Percentiles rank a stretch among this genome's conserved stretches.
phyloP scores from a whole-genome alignment of 371 early-diverging fungal genomes.

The Mortierella sp. region DNA sequence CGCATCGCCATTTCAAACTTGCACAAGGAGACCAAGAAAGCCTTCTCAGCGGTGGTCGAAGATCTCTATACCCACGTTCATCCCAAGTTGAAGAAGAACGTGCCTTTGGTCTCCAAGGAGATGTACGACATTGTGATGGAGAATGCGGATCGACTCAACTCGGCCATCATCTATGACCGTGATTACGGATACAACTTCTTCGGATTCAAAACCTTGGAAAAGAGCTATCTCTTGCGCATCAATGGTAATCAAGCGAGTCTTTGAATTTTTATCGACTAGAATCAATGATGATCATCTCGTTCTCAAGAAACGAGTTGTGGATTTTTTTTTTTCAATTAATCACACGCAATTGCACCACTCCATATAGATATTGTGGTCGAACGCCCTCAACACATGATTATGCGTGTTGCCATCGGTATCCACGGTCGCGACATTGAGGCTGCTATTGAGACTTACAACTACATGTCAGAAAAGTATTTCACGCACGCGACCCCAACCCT shows the following conservation, averaged over 20 bases:
- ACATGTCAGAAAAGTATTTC: slow-evolving; percentile 96
- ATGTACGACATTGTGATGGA: slow-evolving; percentile 82
- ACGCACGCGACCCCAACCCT: slow-evolving; percentile 99
- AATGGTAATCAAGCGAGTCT: slow-evolving; percentile 63
- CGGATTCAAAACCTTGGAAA: slow-evolving; percentile 99
- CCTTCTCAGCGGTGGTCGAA: slow-evolving; percentile 92
- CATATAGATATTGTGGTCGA: slow-evolving; percentile 78
- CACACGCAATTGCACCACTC: too few species aligned
- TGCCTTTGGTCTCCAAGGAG: slow-evolving; percentile 89
- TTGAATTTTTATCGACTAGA: background rate
- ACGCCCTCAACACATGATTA: slow-evolving; percentile 99
- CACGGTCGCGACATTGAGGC: slow-evolving; percentile 94
- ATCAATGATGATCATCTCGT: too few species aligned
- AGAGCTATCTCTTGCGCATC: slow-evolving; percentile 94
- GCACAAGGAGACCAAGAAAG: slow-evolving; percentile 96
- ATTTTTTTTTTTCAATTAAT: too few species aligned
- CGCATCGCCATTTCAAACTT: slow-evolving; percentile 97
- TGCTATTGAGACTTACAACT: slow-evolving; percentile 97
- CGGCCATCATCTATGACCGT: slow-evolving; percentile 94
- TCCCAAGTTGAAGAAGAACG: slow-evolving; percentile 86
- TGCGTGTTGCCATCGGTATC: slow-evolving; percentile 99
- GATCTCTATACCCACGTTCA: slow-evolving; percentile 90
- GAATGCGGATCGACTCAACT: slow-evolving; percentile 88
- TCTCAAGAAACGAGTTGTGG: too few species aligned
- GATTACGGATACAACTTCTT: slow-evolving; percentile 99